phyloP scores from a whole-genome alignment of 1,284 basidiomycete species.

The Xerocomus nothofagi region DNA sequence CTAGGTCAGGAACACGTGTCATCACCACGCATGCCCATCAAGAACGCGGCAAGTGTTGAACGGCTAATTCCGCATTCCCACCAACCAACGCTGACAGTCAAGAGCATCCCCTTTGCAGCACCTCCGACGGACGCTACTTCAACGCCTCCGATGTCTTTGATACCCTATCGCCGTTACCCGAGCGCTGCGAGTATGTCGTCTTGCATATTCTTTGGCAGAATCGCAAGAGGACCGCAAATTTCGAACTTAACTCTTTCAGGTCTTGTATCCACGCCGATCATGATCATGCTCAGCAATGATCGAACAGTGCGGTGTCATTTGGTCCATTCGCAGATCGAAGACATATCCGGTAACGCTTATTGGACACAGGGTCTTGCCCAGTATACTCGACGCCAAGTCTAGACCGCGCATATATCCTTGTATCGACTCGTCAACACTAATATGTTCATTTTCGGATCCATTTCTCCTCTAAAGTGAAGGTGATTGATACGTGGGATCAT shows the following conservation, averaged over 20 bases:
- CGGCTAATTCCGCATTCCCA: conserved; percentile 7
- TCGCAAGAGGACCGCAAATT: conserved; percentile 7
- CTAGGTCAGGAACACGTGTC: conserved; percentile 22
- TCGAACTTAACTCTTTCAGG: conserved; percentile 1
- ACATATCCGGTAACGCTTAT: conserved; percentile 7
- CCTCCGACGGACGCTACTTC: not conserved
- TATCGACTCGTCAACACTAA: not conserved
- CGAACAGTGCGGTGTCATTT: conserved; percentile 11
- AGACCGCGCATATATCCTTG: not conserved
- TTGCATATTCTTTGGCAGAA: not conserved
- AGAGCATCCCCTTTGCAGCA: not conserved
- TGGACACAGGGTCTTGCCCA: conserved; percentile 4
- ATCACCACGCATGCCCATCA: conserved; percentile 22
- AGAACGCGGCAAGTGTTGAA: conserved; percentile 23
- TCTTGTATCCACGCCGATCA: conserved; percentile 22
- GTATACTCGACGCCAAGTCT: not conserved
- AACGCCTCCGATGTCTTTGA: not conserved
- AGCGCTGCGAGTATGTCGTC: not conserved
- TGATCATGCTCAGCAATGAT: conserved; percentile 17
- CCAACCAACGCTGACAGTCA: conserved; percentile 7
- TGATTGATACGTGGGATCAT: not conserved
- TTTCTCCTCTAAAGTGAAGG: not conserved
- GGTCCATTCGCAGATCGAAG: conserved; percentile 16
- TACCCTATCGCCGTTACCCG: too few species aligned
- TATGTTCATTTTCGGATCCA: not conserved